Evolutionary conservation across 2,329 filamentous ascomycete species (phyloP).

Genomic region (Daldinia eschscholtzii): DNA sequence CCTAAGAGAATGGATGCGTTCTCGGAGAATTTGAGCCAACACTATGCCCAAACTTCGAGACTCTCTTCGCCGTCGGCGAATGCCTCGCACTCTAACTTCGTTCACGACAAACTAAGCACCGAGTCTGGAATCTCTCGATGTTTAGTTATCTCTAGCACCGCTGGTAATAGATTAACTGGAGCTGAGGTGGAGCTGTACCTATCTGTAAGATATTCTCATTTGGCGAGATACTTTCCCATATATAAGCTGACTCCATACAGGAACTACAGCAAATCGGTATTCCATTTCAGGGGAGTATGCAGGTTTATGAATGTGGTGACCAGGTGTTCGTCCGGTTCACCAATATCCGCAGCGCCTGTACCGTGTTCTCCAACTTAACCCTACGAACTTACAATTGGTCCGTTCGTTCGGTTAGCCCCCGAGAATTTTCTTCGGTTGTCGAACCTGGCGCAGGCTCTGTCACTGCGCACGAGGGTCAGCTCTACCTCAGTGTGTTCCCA

Average conservation of each 20-base stretch:
- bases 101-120: conserved; percentile 59
- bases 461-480: conserved; percentile 67
- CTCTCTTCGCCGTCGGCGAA: conserved; percentile 21
- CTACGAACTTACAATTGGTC: conserved; percentile 61
- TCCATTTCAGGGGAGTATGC: conserved; percentile 55
- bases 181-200: conserved; percentile 61
- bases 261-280: conserved; percentile 55
- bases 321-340: conserved; percentile 68
- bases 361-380: conserved; percentile 61
- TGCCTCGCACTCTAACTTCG: conserved; percentile 43
- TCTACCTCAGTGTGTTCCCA: conserved; percentile 63
- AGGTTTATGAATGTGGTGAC: conserved; percentile 55
- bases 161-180: conserved; percentile 48
- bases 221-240: neutral
- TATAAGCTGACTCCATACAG: conserved; percentile 51
- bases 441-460: conserved; percentile 49
- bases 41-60: conserved; percentile 25
- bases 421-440: conserved; percentile 57
- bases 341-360: conserved; percentile 71
- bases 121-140: conserved; percentile 62
- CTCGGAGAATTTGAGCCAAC: conserved; percentile 21
- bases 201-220: conserved; percentile 54
- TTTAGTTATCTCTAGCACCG: conserved; percentile 56
- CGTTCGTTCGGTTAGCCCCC: conserved; percentile 59
- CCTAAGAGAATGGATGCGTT: conserved; percentile 39